Base-by-base conservation (phyloP, 2,329 filamentous ascomycete species). In the Diaporthe amygdali region DNA sequence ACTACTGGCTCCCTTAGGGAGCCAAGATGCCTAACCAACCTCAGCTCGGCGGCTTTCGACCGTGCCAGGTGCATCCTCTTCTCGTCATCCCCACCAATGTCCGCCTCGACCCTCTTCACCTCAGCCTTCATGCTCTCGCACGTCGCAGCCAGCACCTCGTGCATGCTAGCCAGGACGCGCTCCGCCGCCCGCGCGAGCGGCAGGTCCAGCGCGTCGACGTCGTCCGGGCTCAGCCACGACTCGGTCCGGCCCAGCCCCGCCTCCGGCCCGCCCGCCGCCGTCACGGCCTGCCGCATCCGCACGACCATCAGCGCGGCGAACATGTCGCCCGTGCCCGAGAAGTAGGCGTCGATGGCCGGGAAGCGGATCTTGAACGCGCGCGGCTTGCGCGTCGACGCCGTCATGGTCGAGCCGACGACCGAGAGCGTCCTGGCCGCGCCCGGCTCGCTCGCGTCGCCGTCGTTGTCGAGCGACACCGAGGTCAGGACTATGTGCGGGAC, bases 321-420 rank as follows among this genome's bases (percentile, higher is more conserved):
- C 96, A 99, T 98, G 84, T 99, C 96, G 56, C 96, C 96, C 0
- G 97, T 98, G 49, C 96, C 96, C 76, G 93, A 95, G 83, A 98
- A 99, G 86, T 96, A 97, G 82, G 95, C 94, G 79, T 97, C 93
- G 72, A 98, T 91, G 34, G 92, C 90, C 0, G 96, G 95, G 70
- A 98, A 94, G 69, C 93, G 90, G 77, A 98, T 92, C 77, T 92
- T 91, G 86, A 98, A 99, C 66, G 96, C 88, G n/a, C 96, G 92
- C 0, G 96, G 91, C 51, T 86, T 86, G 74, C 90, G 89, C 73
- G 81, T 84, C 8, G 66, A 64, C 56, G 86, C 88, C 69, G 86
- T 88, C 78, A 91, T 91, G 22, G 91, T 94, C 14, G 93, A 95
- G 69, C 95, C 95, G 3, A 88, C 85, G 30, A 97, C 86, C 70